Evolutionary conservation across 345 rosid species (phyloP).

Genomic region (Sisymbrium irio): DNA sequence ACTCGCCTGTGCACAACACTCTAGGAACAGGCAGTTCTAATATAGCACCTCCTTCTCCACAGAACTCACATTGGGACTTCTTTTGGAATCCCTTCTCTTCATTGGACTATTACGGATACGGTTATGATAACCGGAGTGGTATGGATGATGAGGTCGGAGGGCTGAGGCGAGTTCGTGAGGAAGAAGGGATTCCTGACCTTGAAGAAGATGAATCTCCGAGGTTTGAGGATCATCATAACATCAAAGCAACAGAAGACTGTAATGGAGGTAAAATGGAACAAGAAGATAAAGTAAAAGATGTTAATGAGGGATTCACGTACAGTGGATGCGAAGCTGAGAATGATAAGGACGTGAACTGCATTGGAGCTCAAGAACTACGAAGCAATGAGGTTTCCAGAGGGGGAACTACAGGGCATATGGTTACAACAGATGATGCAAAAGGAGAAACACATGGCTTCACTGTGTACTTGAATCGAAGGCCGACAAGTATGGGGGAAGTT

Average conservation of each 20-base stretch:
- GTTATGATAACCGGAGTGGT: constrained; percentile 38
- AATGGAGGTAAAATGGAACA: constrained; percentile 33
- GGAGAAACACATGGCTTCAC: constrained; percentile 77
- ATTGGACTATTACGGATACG: constrained; percentile 67
- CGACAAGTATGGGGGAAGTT: constrained; percentile 89
- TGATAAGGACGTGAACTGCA: constrained; percentile 31
- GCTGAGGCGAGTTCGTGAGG: constrained; percentile 75
- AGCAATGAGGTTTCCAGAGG: constrained; percentile 3
- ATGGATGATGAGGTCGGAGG: constrained; percentile 67
- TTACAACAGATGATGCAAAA: constrained; percentile 40
- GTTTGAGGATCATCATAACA: constrained; percentile 27
- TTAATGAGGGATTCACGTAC: constrained; percentile 37
- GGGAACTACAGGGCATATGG: constrained; percentile 40
- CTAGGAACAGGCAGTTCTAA: constrained; percentile 36
- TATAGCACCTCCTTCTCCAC: constrained; percentile 75
- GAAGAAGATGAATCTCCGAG: constrained; percentile 59
- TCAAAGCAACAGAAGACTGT: constrained; percentile 24
- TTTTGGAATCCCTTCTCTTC: constrained; percentile 97
- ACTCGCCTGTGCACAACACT: background rate
- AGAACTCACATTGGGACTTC: constrained; percentile 83
- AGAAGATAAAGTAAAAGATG: constrained; percentile 62
- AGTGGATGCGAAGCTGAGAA: constrained; percentile 28
- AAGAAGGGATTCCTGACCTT: constrained; percentile 87
- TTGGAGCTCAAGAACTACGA: constrained; percentile 35
- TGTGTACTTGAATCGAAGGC: constrained; percentile 76